Base-by-base conservation (phyloP, 768 basidiomycete genomes). In the Collybia mongolica region DNA sequence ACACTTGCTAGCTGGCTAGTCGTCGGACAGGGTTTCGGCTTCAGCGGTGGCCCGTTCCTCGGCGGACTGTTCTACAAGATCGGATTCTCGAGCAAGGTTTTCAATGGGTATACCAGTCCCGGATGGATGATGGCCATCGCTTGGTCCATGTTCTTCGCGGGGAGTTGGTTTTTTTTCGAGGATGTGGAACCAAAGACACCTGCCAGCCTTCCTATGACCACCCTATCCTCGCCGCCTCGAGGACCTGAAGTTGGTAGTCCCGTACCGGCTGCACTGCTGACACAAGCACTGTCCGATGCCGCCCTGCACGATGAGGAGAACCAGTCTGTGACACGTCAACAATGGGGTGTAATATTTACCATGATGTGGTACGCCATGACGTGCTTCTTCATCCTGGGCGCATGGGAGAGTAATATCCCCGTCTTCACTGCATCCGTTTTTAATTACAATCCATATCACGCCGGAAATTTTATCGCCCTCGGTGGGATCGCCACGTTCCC, bases 101-200 rank as follows among this genome's bases (percentile, higher is more conserved):
- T 85, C 70, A 87, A 88, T 56, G 84, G 85, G 3, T 83, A 74
- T 54, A 84, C 83, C 2, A 81, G 82, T 55, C 84, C 83, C 0
- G 82, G 76, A 2, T 88, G 84, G 84, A 52, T 84, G 44, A 82
- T 86, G 79, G 79, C 81, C 0, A 69, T 59, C 23, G 58, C 75
- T 8, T 86, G 82, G 75, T 61, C 65, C 5, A 55, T 73, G 11
- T 85, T 84, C 63, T 82, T 81, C 76, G 62, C 65, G 2, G 55
- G 61, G 15, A 59, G 59, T 46, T 45, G 47, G 9, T 44, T 58
- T 14, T 69, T 65, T 48, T 79, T 73, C 50, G 64, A 77, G 53
- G 77, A 77, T 39, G 65, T 73, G 7, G 66, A 66, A 28, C 68
- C 23, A 22, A 22, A 5, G 47, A 45, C 20, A 48, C 19, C 46